Evolutionary conservation across 2,329 filamentous ascomycete species (phyloP), one percentile per base, ranked within the genome.

Genomic region (Pleomassaria siparia): DNA sequence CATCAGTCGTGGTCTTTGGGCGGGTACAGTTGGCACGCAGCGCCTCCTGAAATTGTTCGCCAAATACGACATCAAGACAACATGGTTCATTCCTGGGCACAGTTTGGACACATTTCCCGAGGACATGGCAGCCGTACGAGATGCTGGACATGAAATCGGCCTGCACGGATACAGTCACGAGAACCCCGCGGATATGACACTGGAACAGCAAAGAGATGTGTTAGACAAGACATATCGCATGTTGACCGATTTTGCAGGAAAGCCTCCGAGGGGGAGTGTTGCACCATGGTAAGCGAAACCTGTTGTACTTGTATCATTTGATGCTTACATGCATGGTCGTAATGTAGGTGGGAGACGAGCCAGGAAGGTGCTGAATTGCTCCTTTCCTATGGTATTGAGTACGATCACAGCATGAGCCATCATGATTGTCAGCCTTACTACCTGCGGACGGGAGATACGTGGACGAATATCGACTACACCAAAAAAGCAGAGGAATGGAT

Each of bases 131-230:
- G 62, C 79, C 73, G 44, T 87, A 5, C 78, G 80, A 11, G 84
- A 87, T 51, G 76, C 77, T 0, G 84, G 84, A 2, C 84, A 87
- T 59, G 84, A 87, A 62, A 83, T 81, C 48, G 84, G 84, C 2
- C 75, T 87, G 8, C 87, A 90, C 53, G 87, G 74, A 3, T 90
- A 90, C 69, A 83, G 80, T 0, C 86, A 90, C 59, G 87, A 90
- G 63, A 89, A 90, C 57, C 86, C 87, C 0, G 76, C 75, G 0
- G 80, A 84, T 47, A 88, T 90, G 86, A 86, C 79, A 0, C 64
- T 87, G 1, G 86, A 89, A 62, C 88, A 91, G 70, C 87, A 91
- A 66, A 80, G 79, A 11, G 86, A 88, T 47, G 84, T 91, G 13
- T 77, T 92, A 4, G 84, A 87, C 59, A 88, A 88, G 69, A 88